These are phyloP conservation scores for Pisolithus thermaeus DNA, from an alignment of 1,284 basidiomycete species.

Conservation along the genomic window DNA sequence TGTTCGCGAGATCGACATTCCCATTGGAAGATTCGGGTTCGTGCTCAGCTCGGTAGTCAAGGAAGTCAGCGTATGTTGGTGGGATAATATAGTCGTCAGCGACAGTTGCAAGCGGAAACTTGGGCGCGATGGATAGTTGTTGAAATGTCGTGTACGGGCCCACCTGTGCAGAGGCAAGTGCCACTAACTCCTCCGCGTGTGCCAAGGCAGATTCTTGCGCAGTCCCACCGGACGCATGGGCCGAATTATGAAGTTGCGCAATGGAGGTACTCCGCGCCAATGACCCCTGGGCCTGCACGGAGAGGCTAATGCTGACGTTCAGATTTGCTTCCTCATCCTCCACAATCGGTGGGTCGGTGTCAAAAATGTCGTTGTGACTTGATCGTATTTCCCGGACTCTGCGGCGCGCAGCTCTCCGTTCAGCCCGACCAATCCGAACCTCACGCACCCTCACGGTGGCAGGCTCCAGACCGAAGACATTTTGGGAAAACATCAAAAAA, in stretches of 20 bases:
- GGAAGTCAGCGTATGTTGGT: conserved; percentile 74
- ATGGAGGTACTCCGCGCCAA: conserved; percentile 22
- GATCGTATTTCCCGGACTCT: conserved; percentile 59
- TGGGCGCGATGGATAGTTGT: conserved; percentile 76
- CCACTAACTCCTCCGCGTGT: conserved; percentile 63
- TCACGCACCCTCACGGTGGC: conserved; percentile 87
- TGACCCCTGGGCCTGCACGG: conserved; percentile 32
- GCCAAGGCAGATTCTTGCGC: conserved; percentile 26
- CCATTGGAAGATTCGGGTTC: conserved; percentile 49
- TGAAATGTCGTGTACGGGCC: conserved; percentile 86
- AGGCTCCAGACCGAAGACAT: conserved; percentile 84
- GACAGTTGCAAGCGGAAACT: conserved; percentile 78
- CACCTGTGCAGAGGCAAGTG: conserved; percentile 61
- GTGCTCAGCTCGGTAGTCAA: conserved; percentile 58
- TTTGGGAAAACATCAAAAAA: conserved; percentile 82
- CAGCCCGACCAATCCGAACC: conserved; percentile 80
- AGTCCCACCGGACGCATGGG: conserved; percentile 18
- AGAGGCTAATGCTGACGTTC: conserved; percentile 59
- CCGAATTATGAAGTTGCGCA: conserved; percentile 20
- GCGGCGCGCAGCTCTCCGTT: conserved; percentile 74
- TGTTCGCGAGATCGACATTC: conserved; percentile 46
- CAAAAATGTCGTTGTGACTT: conserved; percentile 40
- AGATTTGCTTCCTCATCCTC: conserved; percentile 56
- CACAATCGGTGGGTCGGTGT: conserved; percentile 38
- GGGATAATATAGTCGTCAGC: conserved; percentile 86